phyloP scores from a whole-genome alignment of 139 green algal species.

The Coelastrella sp. region DNA sequence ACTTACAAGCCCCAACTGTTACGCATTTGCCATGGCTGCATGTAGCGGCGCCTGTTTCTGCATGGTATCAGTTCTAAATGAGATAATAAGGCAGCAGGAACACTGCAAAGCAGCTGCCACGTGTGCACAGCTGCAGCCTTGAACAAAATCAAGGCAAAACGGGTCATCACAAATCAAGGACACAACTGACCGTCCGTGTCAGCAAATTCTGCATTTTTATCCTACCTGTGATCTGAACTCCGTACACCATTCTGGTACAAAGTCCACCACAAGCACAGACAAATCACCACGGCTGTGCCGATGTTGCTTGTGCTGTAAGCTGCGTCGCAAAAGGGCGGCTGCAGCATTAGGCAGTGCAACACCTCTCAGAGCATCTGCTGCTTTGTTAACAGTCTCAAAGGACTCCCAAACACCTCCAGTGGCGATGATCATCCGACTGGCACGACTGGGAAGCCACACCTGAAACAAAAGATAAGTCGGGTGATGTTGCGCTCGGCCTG shows the following conservation, averaged over 20 bases:
- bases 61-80: too few species aligned
- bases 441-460: constrained; percentile 22
- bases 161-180: neutral
- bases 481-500: too few species aligned
- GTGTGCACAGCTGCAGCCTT: neutral
- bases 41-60: too few species aligned
- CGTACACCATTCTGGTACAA: constrained; percentile 8
- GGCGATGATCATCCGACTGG: constrained; percentile 39
- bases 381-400: constrained; percentile 40
- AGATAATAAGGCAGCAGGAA: too few species aligned
- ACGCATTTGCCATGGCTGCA: too few species aligned
- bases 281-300: neutral
- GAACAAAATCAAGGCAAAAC: neutral
- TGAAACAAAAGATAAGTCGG: too few species aligned
- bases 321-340: constrained; percentile 6
- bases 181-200: too few species aligned
- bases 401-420: constrained; percentile 38
- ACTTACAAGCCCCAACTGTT: too few species aligned
- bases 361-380: neutral
- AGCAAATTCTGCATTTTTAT: too few species aligned
- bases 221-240: constrained; percentile 44
- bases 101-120: too few species aligned
- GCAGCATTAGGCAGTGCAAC: constrained; percentile 36
- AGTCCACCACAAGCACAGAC: constrained; percentile 38
- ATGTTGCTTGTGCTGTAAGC: constrained; percentile 21